phyloP scores from a whole-genome alignment of 345 rosid species.

The Aquilaria yunnanensis region DNA sequence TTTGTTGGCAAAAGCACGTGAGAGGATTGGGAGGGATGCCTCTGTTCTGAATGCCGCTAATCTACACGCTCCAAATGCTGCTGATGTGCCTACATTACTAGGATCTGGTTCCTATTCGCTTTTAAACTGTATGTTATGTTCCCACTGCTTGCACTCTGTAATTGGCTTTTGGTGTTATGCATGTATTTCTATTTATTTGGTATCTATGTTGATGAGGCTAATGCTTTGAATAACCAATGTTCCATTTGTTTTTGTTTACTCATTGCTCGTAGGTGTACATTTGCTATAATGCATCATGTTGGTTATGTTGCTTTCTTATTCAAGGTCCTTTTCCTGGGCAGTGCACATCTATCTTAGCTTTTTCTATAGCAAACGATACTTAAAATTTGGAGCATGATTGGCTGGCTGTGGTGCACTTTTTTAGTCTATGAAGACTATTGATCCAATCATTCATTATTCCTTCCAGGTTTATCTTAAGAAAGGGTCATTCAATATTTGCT shows the following conservation, averaged over 20 bases:
- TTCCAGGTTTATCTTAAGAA: no score
- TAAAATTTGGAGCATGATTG: no score
- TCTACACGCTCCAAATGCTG: slow-evolving; percentile 49
- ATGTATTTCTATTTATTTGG: background rate
- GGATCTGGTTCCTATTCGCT: slow-evolving; percentile 91
- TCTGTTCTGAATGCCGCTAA: slow-evolving; percentile 61
- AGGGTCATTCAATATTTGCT: no score
- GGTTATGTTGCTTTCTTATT: no score
- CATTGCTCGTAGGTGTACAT: background rate
- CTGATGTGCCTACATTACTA: slow-evolving; percentile 85
- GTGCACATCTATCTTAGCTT: no score
- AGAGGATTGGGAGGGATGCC: slow-evolving; percentile 37
- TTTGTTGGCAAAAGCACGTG: slow-evolving; percentile 25
- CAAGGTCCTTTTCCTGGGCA: no score
- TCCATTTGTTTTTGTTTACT: background rate
- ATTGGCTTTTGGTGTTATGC: no score
- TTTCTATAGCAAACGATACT: no score
- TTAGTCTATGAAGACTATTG: no score
- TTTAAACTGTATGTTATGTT: slow-evolving; percentile 53
- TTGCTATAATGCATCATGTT: background rate
- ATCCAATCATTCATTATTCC: no score
- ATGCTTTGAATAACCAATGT: background rate
- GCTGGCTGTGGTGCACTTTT: no score
- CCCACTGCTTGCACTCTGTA: background rate
- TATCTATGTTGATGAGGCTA: slow-evolving; percentile 10